phyloP scores from a whole-genome alignment of 2,329 filamentous ascomycete species.

The Colletotrichum echinochloae region DNA sequence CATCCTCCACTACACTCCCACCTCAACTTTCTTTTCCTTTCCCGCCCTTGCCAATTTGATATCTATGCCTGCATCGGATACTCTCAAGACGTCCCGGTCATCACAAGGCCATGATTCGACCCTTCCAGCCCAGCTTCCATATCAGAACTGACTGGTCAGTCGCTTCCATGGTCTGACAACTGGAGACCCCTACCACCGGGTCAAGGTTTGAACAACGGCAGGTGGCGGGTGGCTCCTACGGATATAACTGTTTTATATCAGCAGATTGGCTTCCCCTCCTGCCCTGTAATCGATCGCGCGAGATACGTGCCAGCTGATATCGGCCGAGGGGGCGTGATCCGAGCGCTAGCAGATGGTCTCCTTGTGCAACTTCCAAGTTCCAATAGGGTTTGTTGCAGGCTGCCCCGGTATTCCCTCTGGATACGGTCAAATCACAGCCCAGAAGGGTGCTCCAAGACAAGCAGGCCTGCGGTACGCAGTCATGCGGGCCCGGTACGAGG shows the following conservation, averaged over 20 bases:
- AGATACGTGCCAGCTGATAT: neutral
- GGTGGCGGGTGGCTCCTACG: conserved; percentile 1
- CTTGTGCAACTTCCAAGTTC: neutral
- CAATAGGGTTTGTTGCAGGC: neutral
- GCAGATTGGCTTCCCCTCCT: conserved; percentile 10
- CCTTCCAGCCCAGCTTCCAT: neutral
- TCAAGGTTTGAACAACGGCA: conserved; percentile 22
- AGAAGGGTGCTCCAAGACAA: neutral
- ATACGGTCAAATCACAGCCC: neutral
- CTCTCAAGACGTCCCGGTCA: neutral
- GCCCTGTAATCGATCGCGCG: conserved; percentile 12
- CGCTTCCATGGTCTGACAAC: neutral
- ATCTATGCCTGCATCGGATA: neutral
- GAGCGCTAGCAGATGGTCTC: neutral
- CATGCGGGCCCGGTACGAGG: neutral
- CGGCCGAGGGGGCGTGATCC: too few species aligned
- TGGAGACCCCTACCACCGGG: conserved; percentile 1
- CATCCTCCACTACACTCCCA: conserved; percentile 12
- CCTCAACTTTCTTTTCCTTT: conserved; percentile 30
- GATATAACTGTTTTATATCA: conserved; percentile 18
- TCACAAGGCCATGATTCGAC: conserved; percentile 9
- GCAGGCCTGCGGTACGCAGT: neutral
- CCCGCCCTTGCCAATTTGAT: neutral
- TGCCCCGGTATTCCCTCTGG: neutral
- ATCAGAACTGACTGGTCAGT: conserved; percentile 27